Evolutionary conservation across 768 basidiomycete species (phyloP).

Genomic region (Harrya chromipes): DNA sequence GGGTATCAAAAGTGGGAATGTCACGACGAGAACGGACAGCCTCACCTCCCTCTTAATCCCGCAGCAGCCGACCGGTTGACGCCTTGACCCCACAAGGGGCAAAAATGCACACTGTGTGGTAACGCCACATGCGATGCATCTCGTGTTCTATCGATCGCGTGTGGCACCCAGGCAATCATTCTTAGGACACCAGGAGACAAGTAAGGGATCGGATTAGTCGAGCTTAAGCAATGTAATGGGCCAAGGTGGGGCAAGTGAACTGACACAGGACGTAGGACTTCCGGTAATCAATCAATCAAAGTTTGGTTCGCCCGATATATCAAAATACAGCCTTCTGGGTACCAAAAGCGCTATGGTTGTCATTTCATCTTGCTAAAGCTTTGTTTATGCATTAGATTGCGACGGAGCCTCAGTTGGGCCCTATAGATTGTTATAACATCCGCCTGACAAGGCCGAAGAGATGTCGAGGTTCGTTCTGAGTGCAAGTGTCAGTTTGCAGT

Average conservation of each 20-base stretch:
- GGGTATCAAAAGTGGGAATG: neutral
- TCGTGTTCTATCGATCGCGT: too few species aligned
- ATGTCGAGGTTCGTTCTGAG: constrained; percentile 69
- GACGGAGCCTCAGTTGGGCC: constrained; percentile 58
- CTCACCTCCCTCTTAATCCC: constrained; percentile 1
- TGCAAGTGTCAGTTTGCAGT: constrained; percentile 2
- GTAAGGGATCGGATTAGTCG: too few species aligned
- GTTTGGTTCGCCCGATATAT: too few species aligned
- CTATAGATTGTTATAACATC: constrained; percentile 86
- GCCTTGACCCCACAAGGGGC: too few species aligned
- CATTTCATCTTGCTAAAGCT: neutral
- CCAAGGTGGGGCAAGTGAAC: too few species aligned
- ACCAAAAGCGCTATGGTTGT: neutral
- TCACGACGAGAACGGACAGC: constrained; percentile 1
- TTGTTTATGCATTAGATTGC: neutral
- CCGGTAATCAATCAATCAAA: neutral
- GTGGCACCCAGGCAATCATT: neutral
- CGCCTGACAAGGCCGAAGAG: constrained; percentile 77
- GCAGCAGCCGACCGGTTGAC: neutral
- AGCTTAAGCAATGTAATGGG: too few species aligned
- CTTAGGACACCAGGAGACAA: neutral
- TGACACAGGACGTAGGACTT: neutral
- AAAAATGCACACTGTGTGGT: too few species aligned
- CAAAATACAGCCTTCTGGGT: neutral
- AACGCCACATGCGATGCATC: neutral